These are phyloP conservation scores for Tarenaya hassleriana DNA, from an alignment of 345 rosid species.

Conservation along the genomic window DNA sequence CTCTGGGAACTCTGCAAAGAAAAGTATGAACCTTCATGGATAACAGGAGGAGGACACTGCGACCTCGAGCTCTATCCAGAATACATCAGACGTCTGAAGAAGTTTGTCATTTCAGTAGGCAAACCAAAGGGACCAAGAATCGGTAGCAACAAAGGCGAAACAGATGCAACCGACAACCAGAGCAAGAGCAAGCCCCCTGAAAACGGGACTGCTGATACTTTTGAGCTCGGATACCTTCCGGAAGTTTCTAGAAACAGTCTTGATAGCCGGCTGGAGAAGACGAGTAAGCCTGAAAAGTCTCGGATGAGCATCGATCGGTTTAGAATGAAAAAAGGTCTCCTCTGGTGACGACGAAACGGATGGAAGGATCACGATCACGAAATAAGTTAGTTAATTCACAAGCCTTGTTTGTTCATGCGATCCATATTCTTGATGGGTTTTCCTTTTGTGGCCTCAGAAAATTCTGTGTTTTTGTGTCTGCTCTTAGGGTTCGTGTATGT, in stretches of 20 bases:
- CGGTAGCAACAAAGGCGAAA: constrained; percentile 28
- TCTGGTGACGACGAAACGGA: constrained; percentile 43
- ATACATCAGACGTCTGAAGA: constrained; percentile 72
- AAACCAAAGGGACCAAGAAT: constrained; percentile 38
- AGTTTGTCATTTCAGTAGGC: constrained; percentile 50
- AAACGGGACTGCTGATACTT: constrained; percentile 42
- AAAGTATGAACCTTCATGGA: constrained; percentile 85
- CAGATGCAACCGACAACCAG: constrained; percentile 29
- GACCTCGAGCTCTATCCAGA: constrained; percentile 87
- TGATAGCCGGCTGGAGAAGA: constrained; percentile 62
- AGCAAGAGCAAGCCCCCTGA: constrained; percentile 42
- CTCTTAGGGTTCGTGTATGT: background rate
- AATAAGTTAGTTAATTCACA: background rate
- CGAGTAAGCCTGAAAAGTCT: constrained; percentile 58
- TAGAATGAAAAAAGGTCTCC: constrained; percentile 53
- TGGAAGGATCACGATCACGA: background rate
- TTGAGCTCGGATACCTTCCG: constrained; percentile 48
- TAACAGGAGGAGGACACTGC: constrained; percentile 85
- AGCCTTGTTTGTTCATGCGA: background rate
- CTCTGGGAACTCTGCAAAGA: constrained; percentile 78
- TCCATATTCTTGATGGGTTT: background rate
- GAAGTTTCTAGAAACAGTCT: constrained; percentile 66
- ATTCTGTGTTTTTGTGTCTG: background rate
- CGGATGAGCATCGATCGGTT: constrained; percentile 69
- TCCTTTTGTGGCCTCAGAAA: background rate